Evolutionary conservation across 2,329 filamentous ascomycete genomes (phyloP), one percentile per base, ranked within the genome.

Genomic region (Eutypella sp.): DNA sequence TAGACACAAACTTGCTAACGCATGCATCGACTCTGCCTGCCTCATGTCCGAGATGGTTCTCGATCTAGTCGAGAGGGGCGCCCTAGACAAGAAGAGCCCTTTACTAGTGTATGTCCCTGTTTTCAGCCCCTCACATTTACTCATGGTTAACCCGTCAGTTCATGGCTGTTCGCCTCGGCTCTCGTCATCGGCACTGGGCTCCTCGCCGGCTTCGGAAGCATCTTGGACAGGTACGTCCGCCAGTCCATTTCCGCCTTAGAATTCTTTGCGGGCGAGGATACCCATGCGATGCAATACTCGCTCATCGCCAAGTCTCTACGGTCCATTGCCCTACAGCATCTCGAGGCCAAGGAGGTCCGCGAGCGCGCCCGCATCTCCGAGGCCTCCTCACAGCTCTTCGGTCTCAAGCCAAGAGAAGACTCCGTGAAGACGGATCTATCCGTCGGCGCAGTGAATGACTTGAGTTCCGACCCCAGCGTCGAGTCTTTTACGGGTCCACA

Each of bases 21-120:
- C 75, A 1, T 79, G 75, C 23, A 77, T 79, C 27, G 75, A 78
- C 41, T 74, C 75, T 0, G 75, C 75, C 1, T 74, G 72, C 41
- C 50, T 78, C 22, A 76, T 78, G 73, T 69, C 78, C 1, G 74
- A 78, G 46, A 65, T 68, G 0, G 63, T 78, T 5, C 51, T 71
- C 10, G 69, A 71, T 25, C 57, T 76, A 4, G 68, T 76, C 2
- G 61, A 73, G 38, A 63, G 63, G 9, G 65, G 67, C 0, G 46
- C 66, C 6, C 53, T 76, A n/a, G 66, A 69, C n/a, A 66, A 68
- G 1, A 66, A 69, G 8, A 70, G 73, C 20, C 75, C 75, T 0
- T 57, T 78, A 15, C 61, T 78, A 19, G 72, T 78, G 74, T 77
- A 57, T 63, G 74, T 68, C 7, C 19, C 19, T 42, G 27, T 6